Base-by-base conservation (phyloP, 345 rosid genomes). In the Dimocarpus longan region DNA sequence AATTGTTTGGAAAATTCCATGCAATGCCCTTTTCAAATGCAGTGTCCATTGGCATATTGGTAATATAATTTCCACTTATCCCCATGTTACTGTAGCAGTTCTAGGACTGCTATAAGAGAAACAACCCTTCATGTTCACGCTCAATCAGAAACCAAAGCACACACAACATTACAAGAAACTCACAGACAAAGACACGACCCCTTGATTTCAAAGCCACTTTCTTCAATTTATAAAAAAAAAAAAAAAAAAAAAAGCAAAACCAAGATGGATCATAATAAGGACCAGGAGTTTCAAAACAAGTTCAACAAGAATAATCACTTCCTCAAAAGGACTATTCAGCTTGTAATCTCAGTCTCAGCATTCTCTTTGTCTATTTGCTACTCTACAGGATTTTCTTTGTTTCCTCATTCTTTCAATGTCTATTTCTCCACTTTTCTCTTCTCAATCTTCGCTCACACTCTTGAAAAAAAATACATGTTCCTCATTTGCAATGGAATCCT, bases 401-500 rank as follows among this genome's bases (percentile, higher is more conserved):
- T 78, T 52, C 86, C 87, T 5, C 72, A 81, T 62, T 80, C 86
- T 21, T 81, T 82, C 80, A 78, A 71, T 57, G 62, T 84, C 63
- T 79, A 76, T 71, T 80, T 87, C 82, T 85, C 87, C 54, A 80
- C 88, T 0, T 56, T 78, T 24, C 70, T 84, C 9, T 86, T 84
- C 81, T 82, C 89, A 7, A 72, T 75, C 70, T 60, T 91, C 21
- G 76, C 84, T 5, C 88, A 43, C 59, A 44, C 78, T 16, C 76
- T 89, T 1, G 90, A 89, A 72, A 83, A 88, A 48, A 91, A 89
- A 75, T 91, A 82, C 80, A 78, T 87, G 87, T 88, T 91, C 84
- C 82, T 91, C 26, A 50, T 89, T 3, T 91, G 87, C 73, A 89
- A 88, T 70, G 92, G 85, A 15, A 91, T 89, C 87, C 84, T 91